Percentiles rank a stretch among this genome's conserved stretches.
Evolutionary conservation across 2,329 filamentous ascomycete genomes (phyloP).

Genomic region (Penicillium palitans): DNA sequence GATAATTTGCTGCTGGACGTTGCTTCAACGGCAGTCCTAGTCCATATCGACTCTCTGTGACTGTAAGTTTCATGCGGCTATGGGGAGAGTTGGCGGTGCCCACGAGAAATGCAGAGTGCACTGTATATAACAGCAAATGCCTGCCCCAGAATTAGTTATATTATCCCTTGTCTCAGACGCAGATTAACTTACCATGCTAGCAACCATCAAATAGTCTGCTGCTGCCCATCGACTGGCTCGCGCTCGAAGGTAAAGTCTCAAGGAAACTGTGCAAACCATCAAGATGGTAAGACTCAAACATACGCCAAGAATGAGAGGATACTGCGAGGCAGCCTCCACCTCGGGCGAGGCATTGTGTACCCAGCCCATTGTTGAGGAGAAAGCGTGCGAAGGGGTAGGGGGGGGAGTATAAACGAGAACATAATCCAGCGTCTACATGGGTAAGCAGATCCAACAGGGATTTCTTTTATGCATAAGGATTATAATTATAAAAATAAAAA

Average conservation of each 20-base stretch:
- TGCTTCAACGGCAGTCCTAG: conserved; percentile 50
- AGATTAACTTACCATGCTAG: conserved; percentile 33
- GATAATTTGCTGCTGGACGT: conserved; percentile 48
- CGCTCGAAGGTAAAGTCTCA: conserved; percentile 48
- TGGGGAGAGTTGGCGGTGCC: conserved; percentile 19
- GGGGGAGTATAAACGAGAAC: not conserved
- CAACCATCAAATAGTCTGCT: conserved; percentile 50
- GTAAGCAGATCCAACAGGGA: not conserved
- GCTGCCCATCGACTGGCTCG: conserved; percentile 47
- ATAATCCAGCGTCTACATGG: not conserved
- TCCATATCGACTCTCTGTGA: conserved; percentile 55
- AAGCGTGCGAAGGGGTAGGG: not conserved
- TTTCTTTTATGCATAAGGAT: not conserved
- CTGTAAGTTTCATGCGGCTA: not conserved
- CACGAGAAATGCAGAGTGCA: conserved; percentile 53
- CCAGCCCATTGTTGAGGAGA: conserved; percentile 48
- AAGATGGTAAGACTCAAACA: conserved; percentile 49
- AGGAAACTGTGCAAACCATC: conserved; percentile 45
- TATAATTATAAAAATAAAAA: not conserved
- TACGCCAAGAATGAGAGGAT: conserved; percentile 52
- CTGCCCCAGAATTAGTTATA: conserved; percentile 32
- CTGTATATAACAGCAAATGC: conserved; percentile 53
- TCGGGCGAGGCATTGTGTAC: conserved; percentile 52
- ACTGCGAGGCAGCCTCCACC: conserved; percentile 51
- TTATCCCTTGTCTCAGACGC: not conserved